Evolutionary conservation across 371 early-diverging fungal species (phyloP).

Genomic region (Mucor piriformis): DNA sequence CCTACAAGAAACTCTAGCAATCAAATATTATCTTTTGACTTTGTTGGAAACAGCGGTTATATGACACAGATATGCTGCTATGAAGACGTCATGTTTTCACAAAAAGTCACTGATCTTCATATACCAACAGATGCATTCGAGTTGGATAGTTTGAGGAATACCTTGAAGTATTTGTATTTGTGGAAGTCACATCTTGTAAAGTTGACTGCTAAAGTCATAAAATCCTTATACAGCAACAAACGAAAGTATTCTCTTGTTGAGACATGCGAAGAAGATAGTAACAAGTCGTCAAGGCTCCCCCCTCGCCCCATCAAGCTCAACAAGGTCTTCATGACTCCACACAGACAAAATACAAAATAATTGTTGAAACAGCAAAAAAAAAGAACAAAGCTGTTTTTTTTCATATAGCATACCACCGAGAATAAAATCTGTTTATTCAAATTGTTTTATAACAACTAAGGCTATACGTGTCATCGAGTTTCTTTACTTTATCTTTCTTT

Average conservation of each 20-base stretch:
- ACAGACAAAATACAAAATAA: slow-evolving; percentile 20
- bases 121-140: slow-evolving; percentile 16
- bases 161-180: slow-evolving; percentile 13
- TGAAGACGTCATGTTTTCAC: slow-evolving; percentile 15
- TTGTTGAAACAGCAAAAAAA: no score
- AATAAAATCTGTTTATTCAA: slow-evolving; percentile 11
- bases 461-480: slow-evolving; percentile 16
- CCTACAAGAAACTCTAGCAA: slow-evolving; percentile 4
- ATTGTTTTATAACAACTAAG: slow-evolving; percentile 19
- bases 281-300: slow-evolving; percentile 9
- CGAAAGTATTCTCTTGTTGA: slow-evolving; percentile 15
- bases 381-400: no score
- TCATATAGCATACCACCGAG: no score
- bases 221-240: slow-evolving; percentile 19
- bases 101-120: slow-evolving; percentile 7
- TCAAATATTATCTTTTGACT: slow-evolving; percentile 18
- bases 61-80: slow-evolving; percentile 15
- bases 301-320: slow-evolving; percentile 12
- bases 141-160: slow-evolving; percentile 9
- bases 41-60: slow-evolving; percentile 18
- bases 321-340: slow-evolving; percentile 14
- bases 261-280: slow-evolving; percentile 12
- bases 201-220: slow-evolving; percentile 6
- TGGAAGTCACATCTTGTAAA: slow-evolving; percentile 11
- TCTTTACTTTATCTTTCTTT: slow-evolving; percentile 17